Evolutionary conservation across 768 basidiomycete genomes (phyloP).

Genomic region (Suillus cothurnatus): DNA sequence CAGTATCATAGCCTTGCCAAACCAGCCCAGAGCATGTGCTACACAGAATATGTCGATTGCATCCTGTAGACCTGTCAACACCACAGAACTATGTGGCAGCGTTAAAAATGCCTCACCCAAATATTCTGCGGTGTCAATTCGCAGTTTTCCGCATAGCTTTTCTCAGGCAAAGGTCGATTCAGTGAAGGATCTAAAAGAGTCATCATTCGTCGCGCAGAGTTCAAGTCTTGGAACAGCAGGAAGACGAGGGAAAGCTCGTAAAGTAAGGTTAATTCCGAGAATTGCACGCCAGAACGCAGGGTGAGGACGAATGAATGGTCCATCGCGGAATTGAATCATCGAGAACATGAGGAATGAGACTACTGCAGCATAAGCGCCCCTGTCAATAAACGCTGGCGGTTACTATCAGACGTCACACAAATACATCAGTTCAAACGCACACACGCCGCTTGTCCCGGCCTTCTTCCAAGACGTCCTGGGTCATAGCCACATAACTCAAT

Average conservation of each 20-base stretch:
- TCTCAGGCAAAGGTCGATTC: slow-evolving; percentile 76
- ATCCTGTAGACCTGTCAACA: slow-evolving; percentile 43
- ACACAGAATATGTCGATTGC: slow-evolving; percentile 87
- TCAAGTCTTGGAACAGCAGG: slow-evolving; percentile 81
- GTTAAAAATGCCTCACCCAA: slow-evolving; percentile 52
- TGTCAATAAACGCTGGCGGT: slow-evolving; percentile 29
- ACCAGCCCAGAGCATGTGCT: slow-evolving; percentile 87
- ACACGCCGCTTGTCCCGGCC: slow-evolving; percentile 79
- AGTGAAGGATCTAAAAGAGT: slow-evolving; percentile 72
- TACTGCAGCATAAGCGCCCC: slow-evolving; percentile 77
- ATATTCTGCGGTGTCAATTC: slow-evolving; percentile 58
- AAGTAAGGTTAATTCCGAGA: slow-evolving; percentile 75
- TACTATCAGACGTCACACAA: neutral
- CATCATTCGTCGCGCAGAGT: slow-evolving; percentile 79
- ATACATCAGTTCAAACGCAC: slow-evolving; percentile 45
- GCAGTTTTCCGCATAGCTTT: slow-evolving; percentile 86
- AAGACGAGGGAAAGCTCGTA: slow-evolving; percentile 86
- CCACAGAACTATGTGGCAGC: neutral
- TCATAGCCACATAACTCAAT: slow-evolving; percentile 80
- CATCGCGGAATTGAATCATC: slow-evolving; percentile 88
- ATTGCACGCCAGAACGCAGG: slow-evolving; percentile 85
- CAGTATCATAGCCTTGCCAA: slow-evolving; percentile 87
- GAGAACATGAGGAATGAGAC: slow-evolving; percentile 78
- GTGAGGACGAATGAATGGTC: slow-evolving; percentile 86
- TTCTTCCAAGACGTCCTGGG: slow-evolving; percentile 83